Evolutionary conservation across 352 stramenopile species (phyloP), one percentile per base, ranked within the genome.

Genomic region (Globisporangium camurandrum): DNA sequence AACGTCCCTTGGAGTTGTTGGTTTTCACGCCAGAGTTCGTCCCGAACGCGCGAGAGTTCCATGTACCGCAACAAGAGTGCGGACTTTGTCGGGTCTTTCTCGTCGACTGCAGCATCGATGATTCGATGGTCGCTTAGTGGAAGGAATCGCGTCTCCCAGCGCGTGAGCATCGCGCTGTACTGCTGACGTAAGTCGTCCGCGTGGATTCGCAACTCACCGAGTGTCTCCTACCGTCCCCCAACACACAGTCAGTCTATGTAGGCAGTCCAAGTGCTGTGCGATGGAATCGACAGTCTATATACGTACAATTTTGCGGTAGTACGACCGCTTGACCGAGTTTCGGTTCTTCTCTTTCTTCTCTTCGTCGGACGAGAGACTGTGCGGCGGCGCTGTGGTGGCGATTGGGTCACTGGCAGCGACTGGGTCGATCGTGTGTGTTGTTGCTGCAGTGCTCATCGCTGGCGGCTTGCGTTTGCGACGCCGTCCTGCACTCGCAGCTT

Each of bases 281-380:
- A n/a, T n/a, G n/a, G n/a, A n/a, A n/a, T n/a, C n/a, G n/a, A n/a
- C n/a, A n/a, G n/a, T n/a, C n/a, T n/a, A n/a, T n/a, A n/a, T n/a
- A 60, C 63, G 49, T 59, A 75, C 68, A 53, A 78, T 65, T 37
- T 78, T 78, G 39, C 68, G 59, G 49, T 78, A 78, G 56, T 75
- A 78, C 45, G 66, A 75, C 43, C 68, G 68, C 37, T 70, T 70
- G 47, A 78, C 66, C 28, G 68, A 79, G 53, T 79, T 70, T 47
- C 68, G 66, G 44, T 79, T 79, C 57, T 79, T 79, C 57, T 73
- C 68, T 33, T 70, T 70, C 53, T 75, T 79, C 30, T 71, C 11
- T 37, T 75, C 68, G 20, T 74, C 68, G 17, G 58, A 57, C 26
- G 42, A 49, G 26, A 20, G 37, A 10, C 49, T 33, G 20, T 20